Evolutionary conservation across 345 rosid species (phyloP).

Genomic region (Gossypium stocksii): DNA sequence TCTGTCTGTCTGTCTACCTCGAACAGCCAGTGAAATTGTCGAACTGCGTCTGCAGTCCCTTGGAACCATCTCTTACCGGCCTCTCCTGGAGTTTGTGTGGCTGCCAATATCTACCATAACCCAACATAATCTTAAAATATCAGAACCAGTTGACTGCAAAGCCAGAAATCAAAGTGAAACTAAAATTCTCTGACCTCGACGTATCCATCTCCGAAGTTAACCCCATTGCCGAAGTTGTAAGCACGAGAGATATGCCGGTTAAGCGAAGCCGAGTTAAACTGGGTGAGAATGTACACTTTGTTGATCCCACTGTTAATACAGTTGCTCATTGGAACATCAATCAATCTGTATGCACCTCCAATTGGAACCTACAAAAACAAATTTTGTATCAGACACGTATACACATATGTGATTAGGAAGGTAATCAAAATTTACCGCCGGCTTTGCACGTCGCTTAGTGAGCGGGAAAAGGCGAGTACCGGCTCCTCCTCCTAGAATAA

Average conservation of each 20-base stretch:
- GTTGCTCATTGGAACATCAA: slow-evolving; percentile 99
- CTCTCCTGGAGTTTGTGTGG: slow-evolving; percentile 95
- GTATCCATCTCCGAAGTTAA: slow-evolving; percentile 77
- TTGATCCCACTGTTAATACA: slow-evolving; percentile 93
- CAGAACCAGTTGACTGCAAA: not conserved
- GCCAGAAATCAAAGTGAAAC: not conserved
- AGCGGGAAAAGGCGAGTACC: slow-evolving; percentile 99
- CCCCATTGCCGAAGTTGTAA: slow-evolving; percentile 68
- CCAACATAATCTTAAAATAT: slow-evolving; percentile 11
- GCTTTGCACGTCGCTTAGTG: slow-evolving; percentile 92
- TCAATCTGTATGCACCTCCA: slow-evolving; percentile 91
- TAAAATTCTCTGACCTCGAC: slow-evolving; percentile 48
- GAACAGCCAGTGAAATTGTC: slow-evolving; percentile 96
- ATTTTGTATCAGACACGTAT: not conserved
- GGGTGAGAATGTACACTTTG: slow-evolving; percentile 94
- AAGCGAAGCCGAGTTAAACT: slow-evolving; percentile 82
- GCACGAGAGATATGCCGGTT: slow-evolving; percentile 88
- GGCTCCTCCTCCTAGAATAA: slow-evolving; percentile 95
- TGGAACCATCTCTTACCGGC: slow-evolving; percentile 88
- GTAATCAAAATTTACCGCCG: slow-evolving; percentile 50
- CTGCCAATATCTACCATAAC: slow-evolving; percentile 63
- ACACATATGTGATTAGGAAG: not conserved
- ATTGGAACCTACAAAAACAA: slow-evolving; percentile 61
- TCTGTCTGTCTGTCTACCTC: slow-evolving; percentile 44
- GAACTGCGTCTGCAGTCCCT: slow-evolving; percentile 95